Conservation (phyloP, 1,284 basidiomycete genomes). For the Trametes sp. region DNA sequence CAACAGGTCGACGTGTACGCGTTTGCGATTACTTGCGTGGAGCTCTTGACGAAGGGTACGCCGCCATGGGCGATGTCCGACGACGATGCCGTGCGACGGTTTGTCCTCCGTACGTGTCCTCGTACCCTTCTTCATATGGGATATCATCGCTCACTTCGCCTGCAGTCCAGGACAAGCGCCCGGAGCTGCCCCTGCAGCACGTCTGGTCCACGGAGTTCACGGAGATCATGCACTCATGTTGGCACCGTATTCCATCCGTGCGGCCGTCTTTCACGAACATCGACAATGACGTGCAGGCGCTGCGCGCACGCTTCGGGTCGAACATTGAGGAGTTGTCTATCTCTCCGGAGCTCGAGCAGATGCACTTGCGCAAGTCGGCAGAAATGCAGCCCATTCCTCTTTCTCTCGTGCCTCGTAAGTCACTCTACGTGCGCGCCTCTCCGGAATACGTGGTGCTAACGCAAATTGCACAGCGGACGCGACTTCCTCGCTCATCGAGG, state of each 20-base stretch:
- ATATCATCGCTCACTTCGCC: no score
- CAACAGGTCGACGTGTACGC: slow-evolving; percentile 74
- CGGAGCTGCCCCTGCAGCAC: slow-evolving; percentile 51
- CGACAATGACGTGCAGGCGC: slow-evolving; percentile 47
- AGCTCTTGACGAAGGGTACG: slow-evolving; percentile 69
- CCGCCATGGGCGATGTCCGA: slow-evolving; percentile 68
- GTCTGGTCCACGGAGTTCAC: slow-evolving; percentile 41
- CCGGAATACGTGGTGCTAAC: not conserved
- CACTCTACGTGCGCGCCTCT: no score
- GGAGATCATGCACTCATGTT: slow-evolving; percentile 54
- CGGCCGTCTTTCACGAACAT: slow-evolving; percentile 60
- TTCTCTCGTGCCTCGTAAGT: slow-evolving; percentile 41
- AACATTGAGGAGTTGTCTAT: slow-evolving; percentile 39
- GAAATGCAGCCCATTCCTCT: slow-evolving; percentile 49
- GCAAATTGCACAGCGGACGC: slow-evolving; percentile 29
- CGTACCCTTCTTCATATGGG: no score
- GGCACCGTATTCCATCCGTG: slow-evolving; percentile 52
- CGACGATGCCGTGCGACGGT: slow-evolving; percentile 63
- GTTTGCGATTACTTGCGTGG: slow-evolving; percentile 75
- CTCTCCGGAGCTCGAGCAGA: slow-evolving; percentile 29
- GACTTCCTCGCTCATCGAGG: slow-evolving; percentile 32
- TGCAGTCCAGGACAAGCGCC: slow-evolving; percentile 63
- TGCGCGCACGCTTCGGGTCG: slow-evolving; percentile 44
- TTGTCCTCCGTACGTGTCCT: slow-evolving; percentile 65
- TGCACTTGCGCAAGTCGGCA: slow-evolving; percentile 41